A percentile compares a stretch with the other conserved stretches of the same genome.
These are phyloP conservation scores for Jacaranda mimosifolia DNA, from an alignment of 257 asterid species.

Conservation along the genomic window DNA sequence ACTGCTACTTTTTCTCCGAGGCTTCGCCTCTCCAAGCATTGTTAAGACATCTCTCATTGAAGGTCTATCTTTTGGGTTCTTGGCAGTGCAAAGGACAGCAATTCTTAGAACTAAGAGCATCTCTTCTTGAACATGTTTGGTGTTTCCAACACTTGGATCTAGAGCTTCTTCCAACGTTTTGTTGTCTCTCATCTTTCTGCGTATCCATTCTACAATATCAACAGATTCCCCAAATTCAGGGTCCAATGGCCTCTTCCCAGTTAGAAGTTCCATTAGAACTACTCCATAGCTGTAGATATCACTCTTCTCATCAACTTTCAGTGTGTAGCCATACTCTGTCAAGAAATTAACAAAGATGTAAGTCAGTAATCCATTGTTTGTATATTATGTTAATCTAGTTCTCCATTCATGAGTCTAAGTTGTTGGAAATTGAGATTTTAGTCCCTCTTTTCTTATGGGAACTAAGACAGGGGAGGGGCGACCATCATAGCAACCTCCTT, in stretches of 20 bases:
- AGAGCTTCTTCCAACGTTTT: conserved; percentile 47
- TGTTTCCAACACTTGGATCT: conserved; percentile 47
- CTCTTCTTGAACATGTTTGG: conserved; percentile 61
- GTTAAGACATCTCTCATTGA: conserved; percentile 64
- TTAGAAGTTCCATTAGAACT: conserved; percentile 62
- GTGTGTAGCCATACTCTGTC: conserved; percentile 67
- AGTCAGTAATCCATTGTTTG: background rate
- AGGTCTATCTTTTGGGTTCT: conserved; percentile 62
- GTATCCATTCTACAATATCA: conserved; percentile 57
- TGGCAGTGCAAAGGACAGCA: conserved; percentile 61
- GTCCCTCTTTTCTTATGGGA: too few species aligned
- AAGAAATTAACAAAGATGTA: conserved; percentile 1
- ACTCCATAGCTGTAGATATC: conserved; percentile 71
- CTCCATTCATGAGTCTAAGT: too few species aligned
- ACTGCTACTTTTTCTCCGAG: conserved; percentile 56
- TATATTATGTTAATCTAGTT: too few species aligned
- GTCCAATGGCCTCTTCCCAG: conserved; percentile 61
- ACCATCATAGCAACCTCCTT: too few species aligned
- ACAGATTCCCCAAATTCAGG: conserved; percentile 60
- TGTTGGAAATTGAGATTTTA: too few species aligned
- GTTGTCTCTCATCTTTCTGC: conserved; percentile 44
- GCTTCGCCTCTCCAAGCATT: conserved; percentile 69
- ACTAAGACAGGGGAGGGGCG: too few species aligned
- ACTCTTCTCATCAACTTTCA: conserved; percentile 66
- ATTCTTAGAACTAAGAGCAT: conserved; percentile 60